These are phyloP conservation scores for Canavalia gladiata DNA, from an alignment of 306 rosid genomes.

Conservation along the genomic window DNA sequence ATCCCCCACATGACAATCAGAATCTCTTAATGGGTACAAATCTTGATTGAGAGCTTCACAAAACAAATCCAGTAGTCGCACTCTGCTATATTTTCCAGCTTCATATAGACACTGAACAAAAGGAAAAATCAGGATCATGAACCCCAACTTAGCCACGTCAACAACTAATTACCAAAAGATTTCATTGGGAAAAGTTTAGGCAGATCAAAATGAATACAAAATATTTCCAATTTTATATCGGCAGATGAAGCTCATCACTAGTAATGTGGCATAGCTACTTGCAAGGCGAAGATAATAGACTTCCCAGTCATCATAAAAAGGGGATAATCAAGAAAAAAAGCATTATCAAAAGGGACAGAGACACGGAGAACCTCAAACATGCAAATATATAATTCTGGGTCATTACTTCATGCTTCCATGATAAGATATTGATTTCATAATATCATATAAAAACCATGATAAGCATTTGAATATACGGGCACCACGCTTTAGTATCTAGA, in stretches of 20 bases:
- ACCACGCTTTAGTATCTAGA: conserved; percentile 5
- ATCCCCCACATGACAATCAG: conserved; percentile 50
- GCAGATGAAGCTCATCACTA: conserved; percentile 26
- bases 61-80: conserved; percentile 77
- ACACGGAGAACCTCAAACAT: conserved; percentile 23
- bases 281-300: conserved; percentile 1
- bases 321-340: conserved; percentile 29
- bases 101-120: conserved; percentile 82
- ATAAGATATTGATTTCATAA: neutral
- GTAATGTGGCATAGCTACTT: conserved; percentile 7
- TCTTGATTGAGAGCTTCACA: conserved; percentile 85
- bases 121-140: conserved; percentile 41
- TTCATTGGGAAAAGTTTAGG: conserved; percentile 28
- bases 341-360: conserved; percentile 24
- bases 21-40: conserved; percentile 52
- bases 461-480: neutral
- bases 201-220: conserved; percentile 10
- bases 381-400: conserved; percentile 5
- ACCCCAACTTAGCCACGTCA: conserved; percentile 41
- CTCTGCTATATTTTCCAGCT: conserved; percentile 75
- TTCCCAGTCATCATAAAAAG: conserved; percentile 10
- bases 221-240: conserved; percentile 14
- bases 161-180: conserved; percentile 35
- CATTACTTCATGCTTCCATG: neutral
- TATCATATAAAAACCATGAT: neutral